Evolutionary conservation across 257 asterid species (phyloP).

Genomic region (Ophiorrhiza pumila): DNA sequence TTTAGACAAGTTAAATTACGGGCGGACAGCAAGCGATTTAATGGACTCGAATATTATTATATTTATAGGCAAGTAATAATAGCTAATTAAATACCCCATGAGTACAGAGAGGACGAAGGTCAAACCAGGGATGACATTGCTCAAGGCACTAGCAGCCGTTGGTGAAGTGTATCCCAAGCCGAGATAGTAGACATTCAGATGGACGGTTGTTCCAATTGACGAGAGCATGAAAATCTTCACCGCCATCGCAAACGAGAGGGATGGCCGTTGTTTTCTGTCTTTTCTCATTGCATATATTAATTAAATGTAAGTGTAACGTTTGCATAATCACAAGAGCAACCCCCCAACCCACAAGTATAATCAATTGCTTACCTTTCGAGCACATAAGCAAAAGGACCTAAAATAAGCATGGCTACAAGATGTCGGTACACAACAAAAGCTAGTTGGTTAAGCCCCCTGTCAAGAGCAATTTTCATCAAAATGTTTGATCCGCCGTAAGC

Average conservation of each 20-base stretch:
- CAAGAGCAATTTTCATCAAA: constrained; percentile 19
- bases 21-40: too few relatives aligned
- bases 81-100: constrained; percentile 5
- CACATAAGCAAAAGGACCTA: constrained; percentile 24
- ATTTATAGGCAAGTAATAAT: too few relatives aligned
- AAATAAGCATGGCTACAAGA: constrained; percentile 10
- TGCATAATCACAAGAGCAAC: too few relatives aligned
- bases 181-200: constrained; percentile 21
- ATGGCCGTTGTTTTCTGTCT: constrained; percentile 3
- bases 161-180: constrained; percentile 24
- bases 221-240: constrained; percentile 21
- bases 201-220: constrained; percentile 16
- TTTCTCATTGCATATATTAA: too few relatives aligned
- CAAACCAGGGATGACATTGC: constrained; percentile 20
- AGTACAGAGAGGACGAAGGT: constrained; percentile 9
- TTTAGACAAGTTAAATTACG: too few relatives aligned
- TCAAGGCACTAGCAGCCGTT: constrained; percentile 22
- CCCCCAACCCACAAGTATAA: neutral
- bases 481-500: constrained; percentile 24
- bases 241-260: neutral
- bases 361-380: constrained; percentile 15
- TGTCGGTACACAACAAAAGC: constrained; percentile 23
- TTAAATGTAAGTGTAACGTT: too few relatives aligned
- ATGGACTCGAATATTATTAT: too few relatives aligned
- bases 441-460: constrained; percentile 23